These are phyloP conservation scores for Martiniozyma asiatica DNA, from an alignment of 1,139 yeast genomes.

Conservation along the genomic window DNA sequence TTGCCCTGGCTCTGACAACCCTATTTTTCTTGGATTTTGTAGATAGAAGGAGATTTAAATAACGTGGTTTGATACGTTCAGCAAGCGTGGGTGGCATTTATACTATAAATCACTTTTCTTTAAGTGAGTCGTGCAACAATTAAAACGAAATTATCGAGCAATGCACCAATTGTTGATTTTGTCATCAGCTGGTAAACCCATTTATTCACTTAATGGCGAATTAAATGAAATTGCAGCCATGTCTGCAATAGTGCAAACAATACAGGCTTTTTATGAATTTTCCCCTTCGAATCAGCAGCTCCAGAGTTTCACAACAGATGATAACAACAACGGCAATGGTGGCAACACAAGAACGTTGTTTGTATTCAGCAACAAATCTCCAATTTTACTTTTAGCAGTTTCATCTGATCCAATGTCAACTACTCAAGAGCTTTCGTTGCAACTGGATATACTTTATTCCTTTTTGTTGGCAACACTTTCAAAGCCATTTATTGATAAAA, in stretches of 20 bases:
- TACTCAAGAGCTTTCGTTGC: constrained; percentile 39
- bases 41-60: too few relatives aligned
- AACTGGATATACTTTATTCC: constrained; percentile 62
- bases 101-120: too few relatives aligned
- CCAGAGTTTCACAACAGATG: constrained; percentile 29
- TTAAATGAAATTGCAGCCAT: constrained; percentile 64
- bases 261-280: constrained; percentile 48
- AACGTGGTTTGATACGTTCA: too few relatives aligned
- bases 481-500: constrained; percentile 55
- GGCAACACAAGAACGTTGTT: constrained; percentile 44
- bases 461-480: constrained; percentile 75
- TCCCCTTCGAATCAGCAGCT: constrained; percentile 21
- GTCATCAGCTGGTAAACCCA: constrained; percentile 91
- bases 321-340: constrained; percentile 5
- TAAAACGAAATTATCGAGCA: too few relatives aligned
- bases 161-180: constrained; percentile 75
- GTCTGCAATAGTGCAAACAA: constrained; percentile 62
- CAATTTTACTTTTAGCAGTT: constrained; percentile 65
- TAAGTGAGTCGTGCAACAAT: too few relatives aligned
- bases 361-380: constrained; percentile 51
- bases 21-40: too few relatives aligned
- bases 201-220: constrained; percentile 68
- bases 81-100: too few relatives aligned
- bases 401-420: constrained; percentile 39
- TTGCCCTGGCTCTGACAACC: too few relatives aligned